Conservation (phyloP, 257 asterid genomes). For the Solanum etuberosum region DNA sequence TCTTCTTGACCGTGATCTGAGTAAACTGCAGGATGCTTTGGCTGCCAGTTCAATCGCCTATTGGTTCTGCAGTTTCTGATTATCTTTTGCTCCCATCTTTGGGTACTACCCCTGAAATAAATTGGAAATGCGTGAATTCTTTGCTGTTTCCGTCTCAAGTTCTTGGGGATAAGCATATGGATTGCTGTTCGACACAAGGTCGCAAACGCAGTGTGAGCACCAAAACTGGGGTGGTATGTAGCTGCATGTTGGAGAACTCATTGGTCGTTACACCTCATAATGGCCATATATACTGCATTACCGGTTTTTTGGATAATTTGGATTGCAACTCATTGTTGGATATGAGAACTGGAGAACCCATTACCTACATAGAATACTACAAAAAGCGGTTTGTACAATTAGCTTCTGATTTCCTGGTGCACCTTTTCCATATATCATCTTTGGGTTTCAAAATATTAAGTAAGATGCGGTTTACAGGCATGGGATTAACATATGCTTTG, state of each 20-base stretch:
- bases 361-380: constrained; percentile 42
- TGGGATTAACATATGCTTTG: constrained; percentile 32
- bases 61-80: constrained; percentile 18
- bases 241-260: constrained; percentile 51
- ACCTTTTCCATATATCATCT: neutral
- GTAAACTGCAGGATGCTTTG: constrained; percentile 19
- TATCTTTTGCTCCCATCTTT: constrained; percentile 63
- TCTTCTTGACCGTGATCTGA: constrained; percentile 38
- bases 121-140: constrained; percentile 51
- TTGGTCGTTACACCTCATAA: constrained; percentile 70
- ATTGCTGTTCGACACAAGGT: constrained; percentile 5
- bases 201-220: constrained; percentile 23
- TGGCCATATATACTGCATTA: constrained; percentile 32
- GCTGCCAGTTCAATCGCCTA: neutral
- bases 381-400: constrained; percentile 27
- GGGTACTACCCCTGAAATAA: constrained; percentile 12
- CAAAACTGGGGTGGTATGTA: constrained; percentile 37
- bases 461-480: constrained; percentile 30
- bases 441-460: neutral
- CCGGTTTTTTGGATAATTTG: constrained; percentile 27
- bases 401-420: neutral
- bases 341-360: constrained; percentile 17
- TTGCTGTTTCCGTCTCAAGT: constrained; percentile 2
- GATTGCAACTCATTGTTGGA: constrained; percentile 34
- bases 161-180: constrained; percentile 4